Base-by-base conservation (phyloP, 108 stramenopile genomes). In the Nannochloropsis oceanica region DNA sequence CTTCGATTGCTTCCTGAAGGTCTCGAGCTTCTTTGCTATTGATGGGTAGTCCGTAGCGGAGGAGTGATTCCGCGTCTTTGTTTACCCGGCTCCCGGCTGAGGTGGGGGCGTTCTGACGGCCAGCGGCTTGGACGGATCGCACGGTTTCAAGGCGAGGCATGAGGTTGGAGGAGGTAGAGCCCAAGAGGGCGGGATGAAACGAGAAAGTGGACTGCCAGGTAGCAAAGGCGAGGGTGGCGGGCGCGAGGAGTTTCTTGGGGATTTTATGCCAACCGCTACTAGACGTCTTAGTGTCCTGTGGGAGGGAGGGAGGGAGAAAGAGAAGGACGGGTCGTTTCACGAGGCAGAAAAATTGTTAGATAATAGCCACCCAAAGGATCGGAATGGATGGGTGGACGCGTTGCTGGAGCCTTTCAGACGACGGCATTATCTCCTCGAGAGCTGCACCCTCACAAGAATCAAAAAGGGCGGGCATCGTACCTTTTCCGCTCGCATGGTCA, bases 11-110 rank as follows among this genome's bases (percentile, higher is more conserved):
- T 44, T 85, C 89, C 90, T 97, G 96, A 27, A 96, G 88, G 82
- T 94, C 84, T 43, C 96, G 93, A 10, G 80, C 87, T 83, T 87
- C 82, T 20, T 80, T 94, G 88, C 93, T 95, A 10, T 94, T 91
- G 81, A 95, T 94, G 26, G 96, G 96, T 27, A 97, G 90, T 42
- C 94, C 96, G 88, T 93, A 93, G 44, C 96, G 87, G 82, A 97
- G 86, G 59, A 97, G 88, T 46, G 93, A 94, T 84, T 95, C 95
- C 24, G 96, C 87, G 90, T 97, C 96, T 88, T 95, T 96, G 85
- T 97, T 97, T 82, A 97, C 96, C 44, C 95, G 93, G 43, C 90
- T 92, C 27, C 96, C 96, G 0, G 86, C 83, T 11, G 73, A 24
- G 18, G 83, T 43, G 20, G 86, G 44, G 13, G 86, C 83, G 46